A percentile compares a stretch with the other conserved stretches of the same genome.
Evolutionary conservation across 306 rosid species (phyloP).

Genomic region (Dryas alaskensis): DNA sequence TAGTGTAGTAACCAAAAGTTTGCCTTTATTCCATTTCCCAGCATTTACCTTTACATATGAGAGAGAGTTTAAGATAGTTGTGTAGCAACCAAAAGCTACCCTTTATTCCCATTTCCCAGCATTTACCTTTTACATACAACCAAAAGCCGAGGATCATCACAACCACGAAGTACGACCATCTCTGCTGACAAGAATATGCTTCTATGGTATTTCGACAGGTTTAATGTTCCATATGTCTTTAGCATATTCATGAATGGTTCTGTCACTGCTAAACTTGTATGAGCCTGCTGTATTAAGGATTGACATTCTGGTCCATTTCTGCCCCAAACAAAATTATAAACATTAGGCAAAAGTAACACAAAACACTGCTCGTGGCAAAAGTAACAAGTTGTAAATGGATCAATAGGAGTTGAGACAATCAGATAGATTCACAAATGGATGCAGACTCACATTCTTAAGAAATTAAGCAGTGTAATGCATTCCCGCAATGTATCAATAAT

Average conservation of each 20-base stretch:
- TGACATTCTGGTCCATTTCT: conserved; percentile 96
- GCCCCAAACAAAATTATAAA: conserved; percentile 29
- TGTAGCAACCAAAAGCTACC: conserved; percentile 9
- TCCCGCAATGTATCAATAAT: background rate
- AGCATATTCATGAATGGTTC: conserved; percentile 94
- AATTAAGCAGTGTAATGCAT: background rate
- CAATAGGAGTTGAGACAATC: no score
- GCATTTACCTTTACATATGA: background rate
- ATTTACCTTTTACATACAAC: conserved; percentile 9
- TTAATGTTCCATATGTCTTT: conserved; percentile 81
- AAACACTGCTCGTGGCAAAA: background rate
- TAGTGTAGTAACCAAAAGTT: no score
- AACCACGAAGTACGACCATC: conserved; percentile 22
- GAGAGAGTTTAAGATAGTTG: background rate
- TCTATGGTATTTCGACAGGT: conserved; percentile 62
- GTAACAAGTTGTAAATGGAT: no score
- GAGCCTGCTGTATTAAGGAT: conserved; percentile 96
- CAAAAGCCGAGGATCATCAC: conserved; percentile 15
- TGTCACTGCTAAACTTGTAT: conserved; percentile 93
- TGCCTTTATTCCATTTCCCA: no score
- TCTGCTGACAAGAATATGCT: conserved; percentile 11
- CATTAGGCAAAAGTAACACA: conserved; percentile 20
- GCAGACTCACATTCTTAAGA: no score
- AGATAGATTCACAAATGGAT: background rate
- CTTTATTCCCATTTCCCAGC: conserved; percentile 7